These are phyloP conservation scores for Crucihimalaya himalaica DNA, from an alignment of 345 rosid species.

Conservation along the genomic window DNA sequence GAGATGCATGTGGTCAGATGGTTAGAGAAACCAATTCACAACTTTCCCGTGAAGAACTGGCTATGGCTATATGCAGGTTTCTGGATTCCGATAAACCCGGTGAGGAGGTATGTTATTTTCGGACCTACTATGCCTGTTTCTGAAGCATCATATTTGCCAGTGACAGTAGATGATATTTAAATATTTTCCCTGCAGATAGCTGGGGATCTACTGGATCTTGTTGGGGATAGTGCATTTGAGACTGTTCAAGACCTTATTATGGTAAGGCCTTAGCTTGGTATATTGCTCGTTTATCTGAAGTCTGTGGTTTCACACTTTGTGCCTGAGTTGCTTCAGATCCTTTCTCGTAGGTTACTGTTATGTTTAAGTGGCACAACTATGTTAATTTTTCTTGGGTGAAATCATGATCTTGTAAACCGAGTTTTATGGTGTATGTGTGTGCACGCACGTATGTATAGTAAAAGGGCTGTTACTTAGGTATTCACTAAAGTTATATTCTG, in stretches of 20 bases:
- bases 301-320: background rate
- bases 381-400: conserved; percentile 1
- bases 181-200: conserved; percentile 60
- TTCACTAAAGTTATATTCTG: conserved; percentile 10
- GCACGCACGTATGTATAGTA: background rate
- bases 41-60: conserved; percentile 86
- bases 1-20: conserved; percentile 73
- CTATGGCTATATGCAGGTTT: conserved; percentile 89
- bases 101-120: conserved; percentile 70
- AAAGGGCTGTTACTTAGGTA: conserved; percentile 5
- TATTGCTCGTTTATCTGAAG: conserved; percentile 22
- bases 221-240: conserved; percentile 92
- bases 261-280: conserved; percentile 46
- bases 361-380: conserved; percentile 5
- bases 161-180: conserved; percentile 22
- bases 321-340: conserved; percentile 18
- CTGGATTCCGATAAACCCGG: conserved; percentile 88
- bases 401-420: background rate
- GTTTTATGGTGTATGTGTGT: background rate
- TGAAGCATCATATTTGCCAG: conserved; percentile 14
- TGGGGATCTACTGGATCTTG: conserved; percentile 87
- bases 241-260: conserved; percentile 80
- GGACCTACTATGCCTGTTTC: conserved; percentile 24
- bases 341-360: background rate
- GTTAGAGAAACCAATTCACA: conserved; percentile 69